Base-by-base conservation (phyloP, 2,329 filamentous ascomycete genomes). In the Talaromyces marneffei region DNA sequence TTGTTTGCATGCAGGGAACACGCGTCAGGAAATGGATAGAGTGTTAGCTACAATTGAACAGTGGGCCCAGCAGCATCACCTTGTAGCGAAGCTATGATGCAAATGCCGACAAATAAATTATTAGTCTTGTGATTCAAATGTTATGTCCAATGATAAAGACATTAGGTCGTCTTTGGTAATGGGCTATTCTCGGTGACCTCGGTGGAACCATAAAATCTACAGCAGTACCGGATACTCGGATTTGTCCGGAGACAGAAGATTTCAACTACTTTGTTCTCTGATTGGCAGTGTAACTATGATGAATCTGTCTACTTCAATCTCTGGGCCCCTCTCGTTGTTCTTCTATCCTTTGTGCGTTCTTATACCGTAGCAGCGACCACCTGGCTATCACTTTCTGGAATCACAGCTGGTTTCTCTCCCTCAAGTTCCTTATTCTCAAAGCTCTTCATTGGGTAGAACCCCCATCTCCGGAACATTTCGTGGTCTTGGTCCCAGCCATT, bases 401-500 rank as follows among this genome's bases (percentile, higher is more conserved):
- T 12, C 2, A 16, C 46, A 20, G 29, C 60, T 20, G 54, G 18
- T 35, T 61, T 42, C 16, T 29, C 44, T 2, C 35, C 35, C 29
- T 40, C 59, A 3, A 20, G 10, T 50, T 25, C 35, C 44, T 42
- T 29, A 18, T 39, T 37, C 31, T 83, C 82, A 70, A 85, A 84
- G 63, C 74, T 78, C 65, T 79, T 76, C 91, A 96, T 96, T 1
- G 91, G 89, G 70, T 85, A 82, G 62, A 94, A 78, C 0, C 92
- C 92, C 89, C 91, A 96, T 57, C 85, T 83, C 2, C 87, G 84
- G 77, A 96, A 95, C 86, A 96, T 90, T 44, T 79, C 86, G 65
- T 85, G 87, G 70, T 96, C 92, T 75, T 95, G 90, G 65, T 94
- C 91, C 90, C 90, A 96, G 31, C 91, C 90, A 67, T 91, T 92